phyloP scores from a whole-genome alignment of 2,329 filamentous ascomycete species.

The Cercospora citrullina region DNA sequence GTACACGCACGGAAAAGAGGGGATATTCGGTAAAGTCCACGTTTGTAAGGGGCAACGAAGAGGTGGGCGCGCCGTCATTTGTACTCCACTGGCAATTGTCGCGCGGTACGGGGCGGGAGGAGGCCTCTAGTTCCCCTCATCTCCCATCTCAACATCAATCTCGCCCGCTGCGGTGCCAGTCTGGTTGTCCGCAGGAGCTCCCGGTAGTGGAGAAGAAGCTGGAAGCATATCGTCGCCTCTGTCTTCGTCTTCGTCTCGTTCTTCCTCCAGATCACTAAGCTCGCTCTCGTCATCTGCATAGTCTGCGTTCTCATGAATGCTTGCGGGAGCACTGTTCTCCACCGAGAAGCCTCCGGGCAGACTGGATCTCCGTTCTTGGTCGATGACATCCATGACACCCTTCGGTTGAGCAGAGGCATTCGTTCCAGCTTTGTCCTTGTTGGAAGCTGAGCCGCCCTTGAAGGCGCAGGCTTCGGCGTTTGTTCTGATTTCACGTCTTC shows the following conservation, averaged over 20 bases:
- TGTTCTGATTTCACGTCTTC: constrained; percentile 59
- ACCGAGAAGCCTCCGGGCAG: constrained; percentile 38
- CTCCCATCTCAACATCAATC: constrained; percentile 29
- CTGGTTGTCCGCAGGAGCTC: constrained; percentile 22
- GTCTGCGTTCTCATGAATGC: constrained; percentile 54
- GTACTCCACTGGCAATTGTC: background rate
- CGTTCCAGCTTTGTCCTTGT: constrained; percentile 17
- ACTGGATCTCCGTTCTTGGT: constrained; percentile 21
- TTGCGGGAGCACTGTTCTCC: constrained; percentile 58
- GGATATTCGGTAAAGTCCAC: background rate
- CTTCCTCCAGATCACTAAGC: constrained; percentile 54
- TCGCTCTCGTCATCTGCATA: constrained; percentile 58
- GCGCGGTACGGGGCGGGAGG: background rate
- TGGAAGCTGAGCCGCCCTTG: constrained; percentile 25
- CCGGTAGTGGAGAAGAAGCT: constrained; percentile 5
- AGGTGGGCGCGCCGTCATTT: background rate
- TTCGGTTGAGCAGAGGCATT: constrained; percentile 22
- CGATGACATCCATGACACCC: constrained; percentile 30
- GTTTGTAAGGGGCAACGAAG: background rate
- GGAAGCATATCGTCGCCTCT: background rate
- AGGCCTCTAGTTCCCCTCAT: constrained; percentile 20
- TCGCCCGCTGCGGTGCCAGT: constrained; percentile 17
- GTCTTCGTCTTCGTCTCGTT: constrained; percentile 1
- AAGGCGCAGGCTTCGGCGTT: constrained; percentile 59
- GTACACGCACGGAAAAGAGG: background rate